Evolutionary conservation across 305 asterid species (phyloP).

Genomic region (Fraxinus sp.): DNA sequence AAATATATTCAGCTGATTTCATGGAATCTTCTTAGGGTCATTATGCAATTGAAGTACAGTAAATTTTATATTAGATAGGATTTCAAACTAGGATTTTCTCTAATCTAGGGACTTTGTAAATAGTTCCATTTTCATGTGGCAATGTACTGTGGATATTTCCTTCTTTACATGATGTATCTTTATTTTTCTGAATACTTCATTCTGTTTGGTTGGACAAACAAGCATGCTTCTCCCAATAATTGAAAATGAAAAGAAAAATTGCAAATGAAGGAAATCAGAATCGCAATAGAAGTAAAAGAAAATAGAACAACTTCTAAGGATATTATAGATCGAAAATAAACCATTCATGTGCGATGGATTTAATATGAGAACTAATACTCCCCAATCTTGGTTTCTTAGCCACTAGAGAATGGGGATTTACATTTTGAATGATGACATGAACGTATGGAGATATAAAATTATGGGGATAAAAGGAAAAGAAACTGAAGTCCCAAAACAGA

Average conservation of each 20-base stretch:
- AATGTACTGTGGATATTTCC: neutral
- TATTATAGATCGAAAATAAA: neutral
- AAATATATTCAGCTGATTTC: neutral
- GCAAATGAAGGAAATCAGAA: neutral
- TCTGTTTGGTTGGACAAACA: neutral
- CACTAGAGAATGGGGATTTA: neutral
- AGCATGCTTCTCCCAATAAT: neutral
- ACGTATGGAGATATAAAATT: neutral
- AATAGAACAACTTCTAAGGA: neutral
- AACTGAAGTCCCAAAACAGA: neutral
- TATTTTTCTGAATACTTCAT: neutral
- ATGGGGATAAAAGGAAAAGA: neutral
- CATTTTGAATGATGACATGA: neutral
- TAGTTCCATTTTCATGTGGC: neutral
- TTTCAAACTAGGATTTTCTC: neutral
- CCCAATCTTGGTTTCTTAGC: neutral
- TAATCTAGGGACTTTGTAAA: neutral
- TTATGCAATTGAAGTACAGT: neutral
- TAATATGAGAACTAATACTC: neutral
- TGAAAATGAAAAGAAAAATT: neutral
- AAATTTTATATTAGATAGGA: neutral
- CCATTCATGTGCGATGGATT: neutral
- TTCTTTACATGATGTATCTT: neutral
- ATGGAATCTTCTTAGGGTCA: neutral
- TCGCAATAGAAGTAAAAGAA: neutral